phyloP scores from a whole-genome alignment of 1,284 basidiomycete genomes.

The Ceratobasidium sp. region DNA sequence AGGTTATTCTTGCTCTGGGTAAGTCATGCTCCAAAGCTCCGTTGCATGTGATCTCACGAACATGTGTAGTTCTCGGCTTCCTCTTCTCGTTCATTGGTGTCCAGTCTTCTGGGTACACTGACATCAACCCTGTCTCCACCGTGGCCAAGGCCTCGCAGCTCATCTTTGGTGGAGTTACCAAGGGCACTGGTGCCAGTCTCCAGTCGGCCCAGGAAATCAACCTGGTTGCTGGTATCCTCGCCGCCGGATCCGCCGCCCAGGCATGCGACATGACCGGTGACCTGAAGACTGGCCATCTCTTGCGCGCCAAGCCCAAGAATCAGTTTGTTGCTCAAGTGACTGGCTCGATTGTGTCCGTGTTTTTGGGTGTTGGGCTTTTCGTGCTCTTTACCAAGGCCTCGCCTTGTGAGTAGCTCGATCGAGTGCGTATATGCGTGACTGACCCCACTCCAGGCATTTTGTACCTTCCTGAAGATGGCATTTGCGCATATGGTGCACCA shows the following conservation, averaged over 20 bases:
- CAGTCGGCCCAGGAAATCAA: slow-evolving; percentile 60
- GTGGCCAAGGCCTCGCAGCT: slow-evolving; percentile 60
- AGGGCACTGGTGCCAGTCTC: slow-evolving; percentile 52
- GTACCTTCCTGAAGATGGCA: slow-evolving; percentile 46
- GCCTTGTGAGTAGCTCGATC: slow-evolving; percentile 53
- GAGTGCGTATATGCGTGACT: not conserved
- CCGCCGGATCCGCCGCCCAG: slow-evolving; percentile 65
- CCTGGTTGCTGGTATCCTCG: slow-evolving; percentile 64
- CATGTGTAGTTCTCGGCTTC: slow-evolving; percentile 61
- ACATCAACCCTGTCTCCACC: slow-evolving; percentile 59
- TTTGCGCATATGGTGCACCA: slow-evolving; percentile 65
- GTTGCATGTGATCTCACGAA: slow-evolving; percentile 46
- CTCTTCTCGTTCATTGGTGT: slow-evolving; percentile 73
- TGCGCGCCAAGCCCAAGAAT: slow-evolving; percentile 68
- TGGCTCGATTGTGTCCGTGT: slow-evolving; percentile 63
- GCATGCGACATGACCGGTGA: slow-evolving; percentile 75
- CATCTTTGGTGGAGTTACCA: slow-evolving; percentile 65
- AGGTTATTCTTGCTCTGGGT: slow-evolving; percentile 57
- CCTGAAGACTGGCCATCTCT: slow-evolving; percentile 73
- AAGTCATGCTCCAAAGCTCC: not conserved
- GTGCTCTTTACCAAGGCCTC: slow-evolving; percentile 68
- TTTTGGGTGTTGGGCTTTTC: slow-evolving; percentile 64
- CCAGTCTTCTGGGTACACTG: slow-evolving; percentile 64
- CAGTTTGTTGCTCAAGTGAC: slow-evolving; percentile 70
- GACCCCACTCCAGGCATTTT: slow-evolving; percentile 52